Evolutionary conservation across 1,284 basidiomycete species (phyloP).

Genomic region (Vanrija humicola): DNA sequence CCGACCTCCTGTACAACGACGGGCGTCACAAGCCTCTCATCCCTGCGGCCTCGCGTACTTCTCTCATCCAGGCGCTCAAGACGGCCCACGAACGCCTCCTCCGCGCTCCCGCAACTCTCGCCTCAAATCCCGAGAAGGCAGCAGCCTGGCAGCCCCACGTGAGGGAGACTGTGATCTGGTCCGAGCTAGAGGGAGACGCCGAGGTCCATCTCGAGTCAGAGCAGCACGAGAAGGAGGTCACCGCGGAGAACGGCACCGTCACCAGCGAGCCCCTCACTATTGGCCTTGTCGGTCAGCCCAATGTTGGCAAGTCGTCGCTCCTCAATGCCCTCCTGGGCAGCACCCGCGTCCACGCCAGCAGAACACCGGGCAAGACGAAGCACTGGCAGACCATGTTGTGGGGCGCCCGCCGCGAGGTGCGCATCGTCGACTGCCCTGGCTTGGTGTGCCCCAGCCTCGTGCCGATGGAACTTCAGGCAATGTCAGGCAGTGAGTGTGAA

Average conservation of each 20-base stretch:
- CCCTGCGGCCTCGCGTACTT: conserved; percentile 52
- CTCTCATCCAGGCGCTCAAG: conserved; percentile 64
- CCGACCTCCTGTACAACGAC: conserved; percentile 48
- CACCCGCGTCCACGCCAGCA: conserved; percentile 75
- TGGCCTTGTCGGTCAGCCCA: conserved; percentile 86
- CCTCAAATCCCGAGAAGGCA: conserved; percentile 51
- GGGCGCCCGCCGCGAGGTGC: conserved; percentile 63
- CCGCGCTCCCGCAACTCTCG: conserved; percentile 58
- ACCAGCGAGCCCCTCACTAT: conserved; percentile 67
- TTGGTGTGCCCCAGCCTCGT: conserved; percentile 75
- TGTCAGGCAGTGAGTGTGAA: conserved; percentile 29
- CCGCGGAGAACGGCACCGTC: too few species aligned
- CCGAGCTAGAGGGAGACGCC: conserved; percentile 33
- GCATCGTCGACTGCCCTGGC: conserved; percentile 80
- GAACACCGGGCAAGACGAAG: conserved; percentile 92
- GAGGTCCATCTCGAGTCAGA: conserved; percentile 6
- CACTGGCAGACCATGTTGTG: conserved; percentile 89
- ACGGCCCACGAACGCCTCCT: conserved; percentile 66
- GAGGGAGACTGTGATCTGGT: conserved; percentile 67
- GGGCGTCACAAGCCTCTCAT: conserved; percentile 60
- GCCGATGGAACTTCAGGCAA: conserved; percentile 73
- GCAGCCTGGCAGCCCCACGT: conserved; percentile 64
- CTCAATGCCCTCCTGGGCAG: conserved; percentile 83
- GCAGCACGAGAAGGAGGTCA: too few species aligned
- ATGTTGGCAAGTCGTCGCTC: conserved; percentile 86